Base-by-base conservation (phyloP, 2,329 filamentous ascomycete genomes). In the Daldinia eschscholtzii region DNA sequence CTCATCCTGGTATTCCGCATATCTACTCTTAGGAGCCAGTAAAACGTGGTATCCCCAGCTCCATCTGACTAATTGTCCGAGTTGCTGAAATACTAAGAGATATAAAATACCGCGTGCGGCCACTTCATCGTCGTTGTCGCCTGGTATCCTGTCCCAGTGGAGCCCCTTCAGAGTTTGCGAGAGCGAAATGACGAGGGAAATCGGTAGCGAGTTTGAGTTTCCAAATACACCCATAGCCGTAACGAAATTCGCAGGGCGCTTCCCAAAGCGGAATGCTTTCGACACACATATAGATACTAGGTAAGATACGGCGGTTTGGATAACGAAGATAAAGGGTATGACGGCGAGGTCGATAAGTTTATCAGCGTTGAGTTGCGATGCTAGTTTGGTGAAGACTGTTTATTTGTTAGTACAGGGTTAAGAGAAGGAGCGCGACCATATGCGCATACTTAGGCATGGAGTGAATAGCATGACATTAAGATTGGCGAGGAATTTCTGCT, bases 11-110 rank as follows among this genome's bases (percentile, higher is more conserved):
- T 92, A 90, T 60, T 92, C 89, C 12, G 86, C 83, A 75, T 93
- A 93, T 70, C 87, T 88, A 56, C 91, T 89, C 72, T 93, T 92
- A 18, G 95, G 93, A 18, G 94, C 94, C n/a, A 99, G 85, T 18
- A 99, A 85, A 41, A 98, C 91, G 75, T 97, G 94, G 80, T 97
- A 98, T 10, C 96, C 96, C 96, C 96, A 99, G 70, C 93, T 98
- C 96, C 96, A 99, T 66, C 96, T 89, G 20, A 99, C 91, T 28
- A 98, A 84, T 81, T 99, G 96, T 23, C 96, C 96, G 2, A 99
- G 88, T 79, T 99, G 96, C 82, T 99, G 96, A 82, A 99, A 99
- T 73, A 99, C 97, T 69, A 99, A 86, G 10, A 99, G 87, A 77
- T 99, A 99, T 0, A 99, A 84, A 68, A 99, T 98, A 67, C 96